Base-by-base conservation (phyloP, 257 asterid genomes). In the Echium plantagineum region DNA sequence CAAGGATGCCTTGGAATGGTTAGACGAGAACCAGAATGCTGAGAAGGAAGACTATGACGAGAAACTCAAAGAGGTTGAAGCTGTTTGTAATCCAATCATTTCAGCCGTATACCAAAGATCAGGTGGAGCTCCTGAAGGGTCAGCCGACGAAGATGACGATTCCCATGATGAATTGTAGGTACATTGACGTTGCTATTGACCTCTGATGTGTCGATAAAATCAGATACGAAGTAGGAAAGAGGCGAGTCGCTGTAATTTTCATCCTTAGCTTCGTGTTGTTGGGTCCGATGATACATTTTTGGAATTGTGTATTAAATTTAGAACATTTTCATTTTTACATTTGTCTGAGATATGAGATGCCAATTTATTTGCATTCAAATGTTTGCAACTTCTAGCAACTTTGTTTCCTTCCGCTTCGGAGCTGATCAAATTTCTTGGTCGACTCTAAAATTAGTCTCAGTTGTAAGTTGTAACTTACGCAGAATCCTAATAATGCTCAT, bases 41-140 rank as follows among this genome's bases (percentile, higher is more conserved):
- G 96, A 90, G 74, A 90, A 90, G 69, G 98, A 90, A 59, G 98
- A 87, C 56, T 90, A 67, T 1, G 98, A 90, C 1, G 98, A 90
- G 94, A 90, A 90, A 83, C 87, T 87, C 18, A 90, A 90, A 79
- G 98, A 90, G 69, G 94, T 90, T 0, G 96, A 90, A 64, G 96
- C 95, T 4, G 89, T 83, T 26, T 90, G 98, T 66, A 87, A 90
- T 49, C 98, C 98, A 1, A 87, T 90, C 42, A 78, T 90, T 58
- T 80, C 96, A 7, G 94, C 96, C 1, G 95, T 90, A 26, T 90
- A 90, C 68, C 98, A 90, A 78, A 82, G 96, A 72, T 72, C 96
- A 1, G 98, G 98, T 20, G 96, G 96, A 0, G 89, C 87, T 15
- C 82, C 95, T 0, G 90, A 85, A 4, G 94, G 79, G 20, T 32